Conservation (phyloP, 1,139 yeast genomes). For the Suhomyces terraborum region DNA sequence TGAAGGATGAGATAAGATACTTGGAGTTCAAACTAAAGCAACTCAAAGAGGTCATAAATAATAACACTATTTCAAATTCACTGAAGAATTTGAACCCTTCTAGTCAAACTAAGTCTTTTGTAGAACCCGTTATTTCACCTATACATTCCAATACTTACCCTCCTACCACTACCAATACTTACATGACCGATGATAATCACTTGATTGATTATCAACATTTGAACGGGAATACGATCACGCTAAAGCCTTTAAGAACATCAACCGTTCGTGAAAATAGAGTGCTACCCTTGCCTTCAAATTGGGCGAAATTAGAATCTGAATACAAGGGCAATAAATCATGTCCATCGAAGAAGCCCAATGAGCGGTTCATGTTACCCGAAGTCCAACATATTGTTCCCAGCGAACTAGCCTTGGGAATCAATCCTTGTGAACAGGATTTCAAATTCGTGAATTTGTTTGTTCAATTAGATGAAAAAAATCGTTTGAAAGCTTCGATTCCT, state of each 20-base stretch:
- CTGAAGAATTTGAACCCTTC: neutral
- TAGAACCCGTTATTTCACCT: too few species aligned
- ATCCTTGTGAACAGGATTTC: slow-evolving; percentile 8
- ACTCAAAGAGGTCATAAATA: too few species aligned
- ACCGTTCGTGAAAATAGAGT: neutral
- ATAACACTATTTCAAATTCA: too few species aligned
- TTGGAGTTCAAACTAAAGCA: slow-evolving; percentile 15
- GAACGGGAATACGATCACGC: too few species aligned
- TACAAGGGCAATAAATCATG: neutral
- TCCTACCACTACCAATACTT: too few species aligned
- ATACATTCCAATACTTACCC: too few species aligned
- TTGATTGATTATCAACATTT: too few species aligned
- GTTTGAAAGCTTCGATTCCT: slow-evolving; percentile 11
- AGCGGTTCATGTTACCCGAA: too few species aligned
- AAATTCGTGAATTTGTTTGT: slow-evolving; percentile 9
- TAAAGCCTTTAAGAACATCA: too few species aligned
- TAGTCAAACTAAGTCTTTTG: too few species aligned
- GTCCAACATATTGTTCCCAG: neutral
- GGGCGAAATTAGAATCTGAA: neutral
- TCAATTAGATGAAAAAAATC: neutral
- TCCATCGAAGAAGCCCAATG: neutral
- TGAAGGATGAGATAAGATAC: slow-evolving; percentile 13
- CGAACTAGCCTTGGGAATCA: slow-evolving; percentile 7
- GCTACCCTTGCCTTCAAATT: neutral
- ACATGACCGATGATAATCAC: too few species aligned